Percentiles rank a stretch among this genome's conserved stretches.
Conservation (phyloP, 2,329 filamentous ascomycete genomes). For the Monilinia fructicola region DNA sequence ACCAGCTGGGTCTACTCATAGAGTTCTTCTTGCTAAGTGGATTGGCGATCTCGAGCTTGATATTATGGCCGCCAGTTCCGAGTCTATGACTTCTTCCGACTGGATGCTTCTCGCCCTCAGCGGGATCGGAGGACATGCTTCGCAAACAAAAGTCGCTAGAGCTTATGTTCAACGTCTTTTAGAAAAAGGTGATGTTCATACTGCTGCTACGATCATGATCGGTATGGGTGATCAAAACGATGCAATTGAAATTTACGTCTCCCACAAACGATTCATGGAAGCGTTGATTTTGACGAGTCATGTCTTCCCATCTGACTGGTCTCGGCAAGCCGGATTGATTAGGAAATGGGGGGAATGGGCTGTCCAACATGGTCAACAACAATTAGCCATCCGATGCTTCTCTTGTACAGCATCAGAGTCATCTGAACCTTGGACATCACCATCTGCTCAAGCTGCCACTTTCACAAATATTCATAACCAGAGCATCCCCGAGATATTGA, state of each 20-base stretch:
- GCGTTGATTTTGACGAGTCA: conserved; percentile 85
- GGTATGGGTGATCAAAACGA: conserved; percentile 91
- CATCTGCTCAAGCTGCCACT: conserved; percentile 66
- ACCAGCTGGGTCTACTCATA: conserved; percentile 68
- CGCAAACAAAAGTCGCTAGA: conserved; percentile 86
- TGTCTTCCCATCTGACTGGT: conserved; percentile 82
- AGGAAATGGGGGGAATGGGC: conserved; percentile 95
- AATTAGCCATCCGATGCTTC: conserved; percentile 89
- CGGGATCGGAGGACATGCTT: conserved; percentile 74
- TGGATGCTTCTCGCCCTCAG: conserved; percentile 96
- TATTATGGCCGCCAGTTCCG: conserved; percentile 74
- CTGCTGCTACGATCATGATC: conserved; percentile 87
- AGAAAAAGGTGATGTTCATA: conserved; percentile 86
- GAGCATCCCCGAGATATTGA: conserved; percentile 60
- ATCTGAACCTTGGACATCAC: conserved; percentile 83
- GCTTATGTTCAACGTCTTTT: conserved; percentile 88
- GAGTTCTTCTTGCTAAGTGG: conserved; percentile 88
- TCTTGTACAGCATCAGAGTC: conserved; percentile 86
- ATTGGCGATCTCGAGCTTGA: conserved; percentile 82
- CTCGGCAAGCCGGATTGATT: conserved; percentile 81
- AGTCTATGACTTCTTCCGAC: conserved; percentile 88
- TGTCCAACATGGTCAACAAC: conserved; percentile 80
- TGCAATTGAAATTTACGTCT: conserved; percentile 94
- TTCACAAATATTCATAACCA: conserved; percentile 58
- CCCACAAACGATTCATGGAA: conserved; percentile 88